Conservation (phyloP, 495 filamentous ascomycete genomes). For the Penicillium antarcticum region DNA sequence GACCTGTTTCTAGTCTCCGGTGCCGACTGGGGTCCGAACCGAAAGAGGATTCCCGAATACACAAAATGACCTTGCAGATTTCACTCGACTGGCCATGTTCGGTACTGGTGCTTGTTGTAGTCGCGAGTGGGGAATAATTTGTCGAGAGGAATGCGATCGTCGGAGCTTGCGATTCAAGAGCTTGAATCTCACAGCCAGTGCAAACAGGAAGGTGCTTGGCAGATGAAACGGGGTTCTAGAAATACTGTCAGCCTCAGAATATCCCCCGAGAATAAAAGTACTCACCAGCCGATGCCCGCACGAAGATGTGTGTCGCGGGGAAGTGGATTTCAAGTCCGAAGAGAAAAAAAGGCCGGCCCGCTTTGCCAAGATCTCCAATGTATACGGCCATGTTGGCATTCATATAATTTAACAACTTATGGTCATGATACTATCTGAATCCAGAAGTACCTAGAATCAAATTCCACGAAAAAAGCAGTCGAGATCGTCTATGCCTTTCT, state of each 20-base stretch:
- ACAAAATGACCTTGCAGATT: slow-evolving; percentile 11
- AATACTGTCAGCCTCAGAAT: not conserved
- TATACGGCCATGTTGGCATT: not conserved
- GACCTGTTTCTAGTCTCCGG: slow-evolving; percentile 20
- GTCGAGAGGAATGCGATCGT: not conserved
- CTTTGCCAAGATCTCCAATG: slow-evolving; percentile 1
- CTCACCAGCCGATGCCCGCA: not conserved
- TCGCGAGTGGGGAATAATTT: not conserved
- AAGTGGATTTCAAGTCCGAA: slow-evolving; percentile 1
- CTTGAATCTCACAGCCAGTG: not conserved
- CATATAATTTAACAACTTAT: not conserved
- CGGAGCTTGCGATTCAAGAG: not conserved
- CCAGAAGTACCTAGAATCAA: no score
- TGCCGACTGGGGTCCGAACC: slow-evolving; percentile 11
- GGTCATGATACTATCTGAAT: not conserved
- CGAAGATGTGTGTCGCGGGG: not conserved
- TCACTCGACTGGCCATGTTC: slow-evolving; percentile 27
- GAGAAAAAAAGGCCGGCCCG: not conserved
- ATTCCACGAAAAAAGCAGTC: no score
- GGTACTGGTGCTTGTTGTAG: not conserved
- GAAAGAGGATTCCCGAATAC: slow-evolving; percentile 13
- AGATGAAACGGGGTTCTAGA: not conserved
- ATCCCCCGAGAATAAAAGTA: not conserved
- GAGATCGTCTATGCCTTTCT: slow-evolving; percentile 22
- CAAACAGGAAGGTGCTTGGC: slow-evolving; percentile 1